Percentiles rank a stretch among this genome's conserved stretches.
Evolutionary conservation across 257 asterid genomes (phyloP).

Genomic region (Solanum tarapatanum): DNA sequence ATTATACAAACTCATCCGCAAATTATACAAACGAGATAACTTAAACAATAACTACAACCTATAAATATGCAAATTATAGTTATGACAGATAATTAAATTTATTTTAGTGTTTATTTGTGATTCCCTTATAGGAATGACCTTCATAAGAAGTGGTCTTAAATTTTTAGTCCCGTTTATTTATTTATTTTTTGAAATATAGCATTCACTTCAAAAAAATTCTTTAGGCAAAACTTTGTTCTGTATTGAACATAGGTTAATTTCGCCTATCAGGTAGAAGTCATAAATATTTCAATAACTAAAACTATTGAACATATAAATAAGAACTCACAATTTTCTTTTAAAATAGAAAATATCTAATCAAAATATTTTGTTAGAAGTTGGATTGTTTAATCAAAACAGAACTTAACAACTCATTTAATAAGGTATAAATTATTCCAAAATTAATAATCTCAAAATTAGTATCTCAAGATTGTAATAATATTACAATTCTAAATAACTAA

Average conservation of each 20-base stretch:
- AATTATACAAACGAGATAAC: no score
- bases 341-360: neutral
- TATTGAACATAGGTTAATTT: neutral
- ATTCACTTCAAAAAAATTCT: neutral
- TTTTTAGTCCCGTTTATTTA: neutral
- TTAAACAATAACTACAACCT: no score
- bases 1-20: no score
- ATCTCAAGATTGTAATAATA: no score
- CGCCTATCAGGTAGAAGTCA: neutral
- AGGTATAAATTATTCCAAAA: no score
- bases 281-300: neutral
- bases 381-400: no score
- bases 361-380: neutral
- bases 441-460: no score
- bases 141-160: neutral
- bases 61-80: no score
- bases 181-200: neutral
- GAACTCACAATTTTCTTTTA: neutral
- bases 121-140: neutral
- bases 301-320: neutral
- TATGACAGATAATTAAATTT: no score
- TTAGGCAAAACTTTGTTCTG: neutral
- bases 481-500: neutral
- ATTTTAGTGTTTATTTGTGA: no score
- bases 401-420: no score